phyloP scores from a whole-genome alignment of 164 flowering plant species.

The Cinnamomum micranthum region DNA sequence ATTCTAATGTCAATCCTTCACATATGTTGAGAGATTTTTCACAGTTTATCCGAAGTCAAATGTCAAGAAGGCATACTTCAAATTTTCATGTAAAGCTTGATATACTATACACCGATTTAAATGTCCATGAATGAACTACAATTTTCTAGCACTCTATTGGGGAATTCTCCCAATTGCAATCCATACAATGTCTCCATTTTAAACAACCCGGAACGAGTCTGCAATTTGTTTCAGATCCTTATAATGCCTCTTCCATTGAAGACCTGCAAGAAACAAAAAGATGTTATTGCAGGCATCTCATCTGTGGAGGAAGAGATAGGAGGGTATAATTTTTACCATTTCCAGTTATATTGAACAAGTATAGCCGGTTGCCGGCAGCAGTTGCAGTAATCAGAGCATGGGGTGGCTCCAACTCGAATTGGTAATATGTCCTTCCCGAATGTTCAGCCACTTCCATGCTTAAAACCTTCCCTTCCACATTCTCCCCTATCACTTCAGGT shows the following conservation, averaged over 20 bases:
- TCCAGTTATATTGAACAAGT: conserved; percentile 70
- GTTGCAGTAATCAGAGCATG: conserved; percentile 90
- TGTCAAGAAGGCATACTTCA: conserved; percentile 11
- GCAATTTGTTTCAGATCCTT: conserved; percentile 71
- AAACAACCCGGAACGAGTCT: conserved; percentile 77
- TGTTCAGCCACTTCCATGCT: conserved; percentile 30
- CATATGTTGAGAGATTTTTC: conserved; percentile 76
- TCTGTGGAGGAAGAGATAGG: not conserved
- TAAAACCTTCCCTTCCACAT: conserved; percentile 67
- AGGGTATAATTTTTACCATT: conserved; percentile 42
- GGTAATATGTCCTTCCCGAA: conserved; percentile 78
- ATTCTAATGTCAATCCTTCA: conserved; percentile 92
- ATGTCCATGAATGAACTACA: not conserved
- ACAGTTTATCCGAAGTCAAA: conserved; percentile 91
- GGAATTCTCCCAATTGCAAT: not conserved
- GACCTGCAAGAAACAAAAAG: conserved; percentile 48
- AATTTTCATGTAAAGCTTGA: not conserved
- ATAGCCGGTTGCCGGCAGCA: conserved; percentile 96
- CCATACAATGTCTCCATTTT: not conserved
- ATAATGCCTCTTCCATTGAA: conserved; percentile 92
- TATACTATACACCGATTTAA: not conserved
- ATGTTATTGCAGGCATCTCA: not conserved
- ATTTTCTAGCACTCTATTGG: not conserved
- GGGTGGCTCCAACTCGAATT: conserved; percentile 87
- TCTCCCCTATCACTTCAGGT: conserved; percentile 91